phyloP scores from a whole-genome alignment of 2,329 filamentous ascomycete genomes.

The Nemania sp. region DNA sequence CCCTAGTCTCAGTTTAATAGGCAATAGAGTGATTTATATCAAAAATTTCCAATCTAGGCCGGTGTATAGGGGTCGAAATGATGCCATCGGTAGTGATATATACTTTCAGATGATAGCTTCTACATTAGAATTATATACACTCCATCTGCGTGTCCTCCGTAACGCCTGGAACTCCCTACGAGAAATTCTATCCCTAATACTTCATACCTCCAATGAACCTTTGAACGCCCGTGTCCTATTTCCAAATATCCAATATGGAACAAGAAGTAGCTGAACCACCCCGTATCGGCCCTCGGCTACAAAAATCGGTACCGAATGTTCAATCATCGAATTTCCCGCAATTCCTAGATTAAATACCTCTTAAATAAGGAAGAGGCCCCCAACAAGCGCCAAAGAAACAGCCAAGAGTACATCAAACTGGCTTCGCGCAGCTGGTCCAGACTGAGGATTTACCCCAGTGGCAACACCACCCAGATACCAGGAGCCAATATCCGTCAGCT shows the following conservation, averaged over 20 bases:
- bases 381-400: conserved; percentile 20
- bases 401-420: not conserved
- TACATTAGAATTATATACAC: conserved; percentile 15
- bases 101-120: not conserved
- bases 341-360: not conserved
- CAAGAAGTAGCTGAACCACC: not conserved
- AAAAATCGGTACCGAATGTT: not conserved
- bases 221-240: not conserved
- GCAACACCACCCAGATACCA: conserved; percentile 76
- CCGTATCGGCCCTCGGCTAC: not conserved
- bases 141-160: conserved; percentile 17
- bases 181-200: conserved; percentile 8
- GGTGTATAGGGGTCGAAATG: not conserved
- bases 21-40: not conserved
- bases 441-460: conserved; percentile 58
- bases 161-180: conserved; percentile 27
- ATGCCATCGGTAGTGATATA: not conserved
- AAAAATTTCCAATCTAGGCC: not conserved
- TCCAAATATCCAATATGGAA: not conserved
- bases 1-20: not conserved
- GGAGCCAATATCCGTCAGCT: conserved; percentile 79
- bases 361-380: conserved; percentile 26
- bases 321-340: not conserved
- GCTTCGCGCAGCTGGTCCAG: conserved; percentile 22
- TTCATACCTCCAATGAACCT: not conserved